Evolutionary conservation across 805 yeast genomes (phyloP), one percentile per base, ranked within the genome.

Genomic region (Pichia heedii): DNA sequence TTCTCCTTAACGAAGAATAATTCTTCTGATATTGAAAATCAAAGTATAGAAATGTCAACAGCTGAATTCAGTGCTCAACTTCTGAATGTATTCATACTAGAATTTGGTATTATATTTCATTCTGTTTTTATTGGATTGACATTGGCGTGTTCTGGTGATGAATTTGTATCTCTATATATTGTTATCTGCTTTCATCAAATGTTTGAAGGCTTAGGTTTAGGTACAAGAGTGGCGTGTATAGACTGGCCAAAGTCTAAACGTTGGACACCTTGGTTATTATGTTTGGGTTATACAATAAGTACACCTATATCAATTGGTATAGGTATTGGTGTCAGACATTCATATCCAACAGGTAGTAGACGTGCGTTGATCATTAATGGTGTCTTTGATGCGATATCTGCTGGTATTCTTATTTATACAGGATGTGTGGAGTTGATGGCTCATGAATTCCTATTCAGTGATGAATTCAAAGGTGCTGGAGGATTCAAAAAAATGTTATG

Each of bases 161-260:
- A 82, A 57, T 85, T 84, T 57, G 73, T 68, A 46, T 73, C 84
- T 6, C 66, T 85, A 40, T 84, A 81, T 60, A 72, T 81, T 49
- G 95, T 74, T n/a, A 50, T 73, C 36, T 74, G 79, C 5, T 78
- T 77, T 69, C 88, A 86, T 59, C 95, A 85, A 62, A 69, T 79
- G 68, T 85, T 85, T 56, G 95, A 85, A 65, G 95, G 95, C 40
- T 69, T 86, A 39, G 95, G 95, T 46, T 67, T 86, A 50, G 95
- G 95, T 21, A 73, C 90, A 9, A 75, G 95, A 61, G 69, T 83
- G 32, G 82, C 87, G 1, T 70, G 69, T 26, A 68, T 76, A 1
- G 58, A 62, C 30, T 70, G 74, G 74, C 69, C 72, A n/a, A 49
- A 54, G 30, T 44, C 45, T n/a, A 60, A 56, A 52, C 65, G 69